phyloP scores from a whole-genome alignment of 176 grass and related monocot species.

The Triticum dicoccoides region DNA sequence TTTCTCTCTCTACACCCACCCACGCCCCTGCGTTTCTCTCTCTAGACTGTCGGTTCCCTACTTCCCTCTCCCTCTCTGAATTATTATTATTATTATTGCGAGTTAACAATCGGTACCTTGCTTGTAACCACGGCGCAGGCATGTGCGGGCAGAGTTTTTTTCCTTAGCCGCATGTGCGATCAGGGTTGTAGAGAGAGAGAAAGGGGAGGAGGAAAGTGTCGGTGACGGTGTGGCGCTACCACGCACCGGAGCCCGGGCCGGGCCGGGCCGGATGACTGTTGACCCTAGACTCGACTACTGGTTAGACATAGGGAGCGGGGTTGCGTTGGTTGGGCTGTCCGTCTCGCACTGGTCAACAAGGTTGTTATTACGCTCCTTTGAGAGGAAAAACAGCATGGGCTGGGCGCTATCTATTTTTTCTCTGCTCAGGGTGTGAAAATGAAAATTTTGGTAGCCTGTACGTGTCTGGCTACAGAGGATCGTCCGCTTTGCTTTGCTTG shows the following conservation, averaged over 20 bases:
- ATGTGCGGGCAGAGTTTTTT: neutral
- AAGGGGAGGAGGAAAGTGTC: neutral
- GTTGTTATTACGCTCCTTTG: neutral
- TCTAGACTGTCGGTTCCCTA: neutral
- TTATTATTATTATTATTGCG: neutral
- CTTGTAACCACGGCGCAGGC: conserved; percentile 32
- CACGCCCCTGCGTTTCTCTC: neutral
- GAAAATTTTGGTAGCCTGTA: neutral
- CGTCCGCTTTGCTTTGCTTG: too few relatives aligned
- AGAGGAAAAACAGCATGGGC: neutral
- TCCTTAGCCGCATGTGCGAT: too few relatives aligned
- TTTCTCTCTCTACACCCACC: neutral
- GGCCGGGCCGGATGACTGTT: neutral
- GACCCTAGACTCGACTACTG: neutral
- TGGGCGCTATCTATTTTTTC: neutral
- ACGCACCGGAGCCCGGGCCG: too few relatives aligned
- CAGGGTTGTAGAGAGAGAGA: neutral
- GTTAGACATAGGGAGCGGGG: neutral
- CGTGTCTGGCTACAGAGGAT: neutral
- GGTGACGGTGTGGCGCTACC: neutral
- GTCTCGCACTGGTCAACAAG: neutral
- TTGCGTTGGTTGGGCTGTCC: neutral
- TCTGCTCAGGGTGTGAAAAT: neutral
- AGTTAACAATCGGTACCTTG: conserved; percentile 24
- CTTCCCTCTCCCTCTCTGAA: neutral